Evolutionary conservation across 495 filamentous ascomycete genomes (phyloP), one percentile per base, ranked within the genome.

Genomic region (Rostrohypoxylon terebratum): DNA sequence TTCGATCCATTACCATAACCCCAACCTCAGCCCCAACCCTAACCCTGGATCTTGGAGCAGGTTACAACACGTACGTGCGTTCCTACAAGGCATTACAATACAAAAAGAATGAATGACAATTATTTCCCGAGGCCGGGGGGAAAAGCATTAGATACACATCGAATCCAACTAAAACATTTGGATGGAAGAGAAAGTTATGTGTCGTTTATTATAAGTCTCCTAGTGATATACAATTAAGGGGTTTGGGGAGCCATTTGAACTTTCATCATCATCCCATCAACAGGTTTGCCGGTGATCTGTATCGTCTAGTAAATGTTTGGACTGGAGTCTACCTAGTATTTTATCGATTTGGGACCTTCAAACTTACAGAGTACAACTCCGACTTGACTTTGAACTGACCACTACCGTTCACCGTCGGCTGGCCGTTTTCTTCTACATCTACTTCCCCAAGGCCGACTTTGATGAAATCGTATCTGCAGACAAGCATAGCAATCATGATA

Each of bases 221-320:
- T n/a, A n/a, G n/a, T n/a, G n/a, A n/a, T n/a, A n/a, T n/a, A n/a
- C n/a, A n/a, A n/a, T n/a, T n/a, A n/a, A n/a, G n/a, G n/a, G 11
- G 34, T 38, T 38, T 38, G 0, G 9, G 34, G 8, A 13, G 38
- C 13, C 14, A 42, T 11, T 42, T 42, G n/a, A 14, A 42, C 38
- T n/a, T n/a, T n/a, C 38, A 42, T 42, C 38, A 42, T 42, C 38
- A 42, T 42, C 38, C 38, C 38, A 42, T 42, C 38, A n/a, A 42
- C 38, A 42, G 38, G 38, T n/a, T 42, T 42, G 2, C 38, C 13
- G 14, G 38, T 42, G 38, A 42, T 42, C 38, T 42, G 38, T 42
- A 42, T 42, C 13, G 38, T 42, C 38, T 42, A 42, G 13, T n/a
- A 42, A 14, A 42, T 14, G 13, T 42, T n/a, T n/a, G 38, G 10